Base-by-base conservation (phyloP, 345 rosid genomes). In the Jatropha curcas region DNA sequence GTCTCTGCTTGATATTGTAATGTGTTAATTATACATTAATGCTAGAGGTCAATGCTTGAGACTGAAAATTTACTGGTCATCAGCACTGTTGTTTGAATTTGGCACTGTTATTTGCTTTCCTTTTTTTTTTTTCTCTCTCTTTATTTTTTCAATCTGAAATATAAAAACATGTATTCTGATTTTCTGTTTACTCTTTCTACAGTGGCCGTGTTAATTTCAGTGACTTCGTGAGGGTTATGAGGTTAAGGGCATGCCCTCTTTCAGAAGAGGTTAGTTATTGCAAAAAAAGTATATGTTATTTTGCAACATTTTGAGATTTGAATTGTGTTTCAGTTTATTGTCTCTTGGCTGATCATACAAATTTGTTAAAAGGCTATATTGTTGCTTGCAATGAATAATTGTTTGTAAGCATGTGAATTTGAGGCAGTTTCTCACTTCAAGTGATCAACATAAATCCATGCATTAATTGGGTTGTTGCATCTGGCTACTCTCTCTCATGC, bases 161-260 rank as follows among this genome's bases (percentile, higher is more conserved):
- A 50, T 25, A 17, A 27, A 48, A 51, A 25, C 8, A 48, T 19
- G 10, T 30, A 12, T 57, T 46, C 57, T 73, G 68, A 65, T 20
- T 1, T 25, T 65, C n/a, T n/a, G n/a, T 34, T 61, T 14, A 27
- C 68, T 60, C 31, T 80, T 27, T 65, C 72, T 83, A 83, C 94
- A 95, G 99, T 72, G 99, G 98, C 41, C 81, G 83, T 72, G 93
- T 95, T 81, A 80, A 68, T 65, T 76, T 82, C 72, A 71, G 57
- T 67, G 86, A 88, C 72, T 92, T 95, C 77, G 76, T 82, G 72
- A 84, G 82, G 84, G 90, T 67, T 75, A 79, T 88, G 60, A 83
- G 76, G 76, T 85, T 95, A 74, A 85, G 83, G 82, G 37, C 87
- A 60, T 95, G 90, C 70, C 55, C 76, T 52, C 87, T 92, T 41